These are phyloP conservation scores for Trichophyton rubrum DNA, from an alignment of 2,329 filamentous ascomycete genomes.

Conservation along the genomic window DNA sequence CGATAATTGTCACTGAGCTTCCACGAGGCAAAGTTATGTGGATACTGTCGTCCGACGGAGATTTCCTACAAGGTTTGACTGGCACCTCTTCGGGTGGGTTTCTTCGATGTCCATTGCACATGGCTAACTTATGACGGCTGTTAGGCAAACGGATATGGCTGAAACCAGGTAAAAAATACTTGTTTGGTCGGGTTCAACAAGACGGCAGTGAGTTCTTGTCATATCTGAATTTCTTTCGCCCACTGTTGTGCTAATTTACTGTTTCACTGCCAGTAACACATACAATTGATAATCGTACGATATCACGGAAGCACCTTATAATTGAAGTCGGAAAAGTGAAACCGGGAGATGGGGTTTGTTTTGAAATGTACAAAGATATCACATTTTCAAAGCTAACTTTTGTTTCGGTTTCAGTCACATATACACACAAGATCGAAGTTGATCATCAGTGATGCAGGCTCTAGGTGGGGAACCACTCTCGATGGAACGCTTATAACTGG, in stretches of 20 bases:
- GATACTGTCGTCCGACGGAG: slow-evolving; percentile 45
- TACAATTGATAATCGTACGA: slow-evolving; percentile 63
- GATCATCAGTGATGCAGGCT: slow-evolving; percentile 64
- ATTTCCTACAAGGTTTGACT: slow-evolving; percentile 32
- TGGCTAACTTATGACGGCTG: neutral
- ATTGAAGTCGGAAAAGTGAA: slow-evolving; percentile 57
- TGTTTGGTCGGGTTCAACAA: slow-evolving; percentile 64
- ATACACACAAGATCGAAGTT: slow-evolving; percentile 55
- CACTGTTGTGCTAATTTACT: neutral
- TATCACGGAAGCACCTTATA: slow-evolving; percentile 79
- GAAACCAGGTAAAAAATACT: slow-evolving; percentile 68
- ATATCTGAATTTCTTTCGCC: neutral
- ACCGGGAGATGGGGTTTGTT: slow-evolving; percentile 53
- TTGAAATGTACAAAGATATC: neutral
- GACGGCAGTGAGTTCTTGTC: slow-evolving; percentile 24
- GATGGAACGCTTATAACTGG: slow-evolving; percentile 61
- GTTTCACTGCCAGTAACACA: slow-evolving; percentile 44
- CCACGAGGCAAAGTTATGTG: slow-evolving; percentile 40
- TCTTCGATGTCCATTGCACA: slow-evolving; percentile 33
- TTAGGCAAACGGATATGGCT: slow-evolving; percentile 67
- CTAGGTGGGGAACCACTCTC: slow-evolving; percentile 70
- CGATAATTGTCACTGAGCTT: neutral
- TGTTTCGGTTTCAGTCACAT: slow-evolving; percentile 38
- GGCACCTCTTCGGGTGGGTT: slow-evolving; percentile 18
- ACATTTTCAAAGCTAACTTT: slow-evolving; percentile 9